Evolutionary conservation across 176 grass and related monocot genomes (phyloP).

Genomic region (Avena eriantha): DNA sequence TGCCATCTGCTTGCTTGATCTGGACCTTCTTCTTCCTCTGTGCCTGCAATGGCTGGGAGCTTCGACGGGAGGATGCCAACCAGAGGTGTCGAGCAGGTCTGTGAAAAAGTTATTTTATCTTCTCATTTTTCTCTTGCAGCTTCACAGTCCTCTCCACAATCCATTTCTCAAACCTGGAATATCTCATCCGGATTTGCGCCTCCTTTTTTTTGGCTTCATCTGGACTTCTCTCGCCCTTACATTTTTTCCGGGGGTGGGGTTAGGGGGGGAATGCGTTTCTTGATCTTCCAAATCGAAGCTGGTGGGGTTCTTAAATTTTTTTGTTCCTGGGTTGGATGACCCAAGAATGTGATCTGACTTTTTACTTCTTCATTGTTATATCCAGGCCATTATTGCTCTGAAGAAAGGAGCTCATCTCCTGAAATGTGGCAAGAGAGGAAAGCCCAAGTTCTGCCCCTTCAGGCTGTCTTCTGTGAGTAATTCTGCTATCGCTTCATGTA

Average conservation of each 20-base stretch:
- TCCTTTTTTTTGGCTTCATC: no score
- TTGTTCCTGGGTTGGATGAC: not conserved
- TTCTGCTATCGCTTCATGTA: not conserved
- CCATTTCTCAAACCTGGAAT: not conserved
- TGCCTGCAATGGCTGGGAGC: conserved; percentile 63
- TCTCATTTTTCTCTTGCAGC: not conserved
- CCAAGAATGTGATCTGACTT: not conserved
- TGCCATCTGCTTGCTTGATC: conserved; percentile 3
- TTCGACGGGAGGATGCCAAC: conserved; percentile 68
- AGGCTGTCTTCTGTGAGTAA: conserved; percentile 57
- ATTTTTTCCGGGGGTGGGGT: not conserved
- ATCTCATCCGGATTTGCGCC: not conserved
- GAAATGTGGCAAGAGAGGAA: conserved; percentile 56
- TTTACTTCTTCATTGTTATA: not conserved
- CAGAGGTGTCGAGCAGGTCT: conserved; percentile 78
- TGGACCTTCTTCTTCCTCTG: not conserved
- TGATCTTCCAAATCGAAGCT: not conserved
- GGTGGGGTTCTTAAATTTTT: no score
- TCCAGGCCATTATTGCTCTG: conserved; percentile 56
- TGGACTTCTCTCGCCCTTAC: not conserved
- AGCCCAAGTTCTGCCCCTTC: conserved; percentile 64
- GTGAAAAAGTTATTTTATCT: not conserved
- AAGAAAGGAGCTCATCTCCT: conserved; percentile 62
- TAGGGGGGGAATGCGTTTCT: not conserved
- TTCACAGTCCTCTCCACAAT: not conserved